Base-by-base conservation (phyloP, 352 stramenopile species). In the Phytophthora pluvialis region DNA sequence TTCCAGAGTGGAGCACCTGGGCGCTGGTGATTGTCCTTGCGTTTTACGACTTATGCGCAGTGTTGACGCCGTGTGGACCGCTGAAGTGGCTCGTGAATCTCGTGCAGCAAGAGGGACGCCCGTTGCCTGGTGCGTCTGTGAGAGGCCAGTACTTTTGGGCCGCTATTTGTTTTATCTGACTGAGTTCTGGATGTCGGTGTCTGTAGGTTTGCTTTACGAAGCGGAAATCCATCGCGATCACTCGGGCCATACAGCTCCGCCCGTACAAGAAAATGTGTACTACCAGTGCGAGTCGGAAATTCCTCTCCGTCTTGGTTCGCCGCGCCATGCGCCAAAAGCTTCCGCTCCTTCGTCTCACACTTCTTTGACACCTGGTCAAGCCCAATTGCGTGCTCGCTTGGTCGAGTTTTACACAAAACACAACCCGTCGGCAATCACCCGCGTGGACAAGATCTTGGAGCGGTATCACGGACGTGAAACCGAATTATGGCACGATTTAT, bases 31-130 rank as follows among this genome's bases (percentile, higher is more conserved):
- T 99, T 11, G 96, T 99, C 48, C 83, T 99, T 35, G 98, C 97
- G 1, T 90, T 99, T 35, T 99, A 99, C 77, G 98, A 99, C 80
- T 75, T 99, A n/a, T 99, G 96, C 66, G 98, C 98, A 3, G 98
- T 99, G 7, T 75, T 99, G n/a, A 98, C 97, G n/a, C 98, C 98
- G 0, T 99, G 96, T 76, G 98, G 98, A 4, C 98, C 98, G 18
- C 73, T 99, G 25, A 98, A 98, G 60, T 96, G 91, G 53, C 80
- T 99, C 13, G 94, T 97, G 10, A 93, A 98, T 48, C 77, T 99
- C 2, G 97, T 99, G 56, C 91, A 98, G 58, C 82, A 98, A 52
- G 83, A 96, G 67, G 86, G 88, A 11, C 80, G 88, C 0, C 82
- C 89, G 0, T 84, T 99, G 15, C 97, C 97, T 62, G 97, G 86